Evolutionary conservation across 257 asterid genomes (phyloP).

Genomic region (Capsicum rhomboideum): DNA sequence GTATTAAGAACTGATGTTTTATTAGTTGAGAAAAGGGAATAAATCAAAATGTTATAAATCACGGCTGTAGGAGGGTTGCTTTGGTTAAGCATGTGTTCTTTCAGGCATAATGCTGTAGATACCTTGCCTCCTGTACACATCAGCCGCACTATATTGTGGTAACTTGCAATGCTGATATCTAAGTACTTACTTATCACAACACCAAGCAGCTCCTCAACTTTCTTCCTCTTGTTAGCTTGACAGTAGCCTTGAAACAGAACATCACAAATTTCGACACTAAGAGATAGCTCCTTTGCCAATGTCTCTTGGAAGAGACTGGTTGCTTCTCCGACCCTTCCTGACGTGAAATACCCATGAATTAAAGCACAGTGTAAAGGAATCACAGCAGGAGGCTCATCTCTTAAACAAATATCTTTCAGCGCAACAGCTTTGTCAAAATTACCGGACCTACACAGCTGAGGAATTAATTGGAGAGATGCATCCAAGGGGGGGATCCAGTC

Average conservation of each 20-base stretch:
- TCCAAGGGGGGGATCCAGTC: conserved; percentile 36
- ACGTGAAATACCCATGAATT: conserved; percentile 43
- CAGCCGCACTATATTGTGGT: conserved; percentile 34
- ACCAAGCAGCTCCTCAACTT: conserved; percentile 42
- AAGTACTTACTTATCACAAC: conserved; percentile 37
- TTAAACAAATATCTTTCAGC: conserved; percentile 35
- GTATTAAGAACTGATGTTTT: conserved; percentile 21
- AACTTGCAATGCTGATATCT: conserved; percentile 44
- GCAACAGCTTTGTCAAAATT: conserved; percentile 39
- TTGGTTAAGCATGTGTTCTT: conserved; percentile 39
- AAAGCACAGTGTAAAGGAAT: conserved; percentile 32
- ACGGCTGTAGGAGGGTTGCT: conserved; percentile 26
- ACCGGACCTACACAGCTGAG: conserved; percentile 38
- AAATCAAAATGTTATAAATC: conserved; percentile 46
- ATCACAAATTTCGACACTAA: conserved; percentile 27
- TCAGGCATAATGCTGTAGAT: conserved; percentile 36
- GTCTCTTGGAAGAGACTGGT: conserved; percentile 31
- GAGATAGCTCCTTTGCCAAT: conserved; percentile 15
- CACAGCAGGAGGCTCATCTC: conserved; percentile 23
- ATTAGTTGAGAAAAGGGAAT: conserved; percentile 32
- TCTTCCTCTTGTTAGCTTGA: conserved; percentile 26
- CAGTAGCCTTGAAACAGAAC: conserved; percentile 38
- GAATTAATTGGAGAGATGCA: conserved; percentile 33
- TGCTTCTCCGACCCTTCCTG: conserved; percentile 39
- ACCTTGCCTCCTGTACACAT: conserved; percentile 32